Conservation (phyloP, 2,329 filamentous ascomycete genomes). For the Arthrocladium fulminans region DNA sequence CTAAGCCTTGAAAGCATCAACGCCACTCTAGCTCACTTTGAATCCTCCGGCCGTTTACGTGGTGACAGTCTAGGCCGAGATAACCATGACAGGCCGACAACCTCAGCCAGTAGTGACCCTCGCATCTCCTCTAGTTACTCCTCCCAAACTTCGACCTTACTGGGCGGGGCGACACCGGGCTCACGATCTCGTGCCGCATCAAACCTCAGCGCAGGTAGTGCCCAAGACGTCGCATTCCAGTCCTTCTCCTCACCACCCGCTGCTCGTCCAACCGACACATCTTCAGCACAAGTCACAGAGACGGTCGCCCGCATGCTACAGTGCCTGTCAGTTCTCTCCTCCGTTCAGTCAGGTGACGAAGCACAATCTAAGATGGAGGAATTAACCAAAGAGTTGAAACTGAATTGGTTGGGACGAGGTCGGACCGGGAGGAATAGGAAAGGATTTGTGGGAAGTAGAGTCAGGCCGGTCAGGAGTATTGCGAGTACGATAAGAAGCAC, state of each 20-base stretch:
- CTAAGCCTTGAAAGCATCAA: slow-evolving; percentile 73
- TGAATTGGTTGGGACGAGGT: slow-evolving; percentile 91
- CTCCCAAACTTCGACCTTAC: slow-evolving; percentile 66
- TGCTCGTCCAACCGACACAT: slow-evolving; percentile 35
- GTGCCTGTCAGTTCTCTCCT: slow-evolving; percentile 83
- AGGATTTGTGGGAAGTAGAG: slow-evolving; percentile 70
- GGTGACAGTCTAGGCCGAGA: slow-evolving; percentile 29
- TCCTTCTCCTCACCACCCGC: slow-evolving; percentile 33
- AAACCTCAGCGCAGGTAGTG: slow-evolving; percentile 56
- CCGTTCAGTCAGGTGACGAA: slow-evolving; percentile 63
- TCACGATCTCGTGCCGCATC: slow-evolving; percentile 72
- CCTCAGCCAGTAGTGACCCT: slow-evolving; percentile 45
- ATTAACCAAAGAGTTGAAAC: slow-evolving; percentile 77
- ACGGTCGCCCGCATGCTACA: slow-evolving; percentile 94
- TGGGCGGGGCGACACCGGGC: slow-evolving; percentile 56
- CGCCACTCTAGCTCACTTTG: slow-evolving; percentile 37
- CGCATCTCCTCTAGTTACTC: slow-evolving; percentile 56
- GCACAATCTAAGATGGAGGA: slow-evolving; percentile 71
- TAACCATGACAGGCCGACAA: slow-evolving; percentile 54
- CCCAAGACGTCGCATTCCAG: slow-evolving; percentile 35
- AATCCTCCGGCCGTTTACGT: slow-evolving; percentile 25
- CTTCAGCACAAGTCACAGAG: slow-evolving; percentile 70
- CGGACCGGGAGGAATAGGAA: slow-evolving; percentile 80
- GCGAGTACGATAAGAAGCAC: slow-evolving; percentile 15
- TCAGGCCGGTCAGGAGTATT: slow-evolving; percentile 20